phyloP scores from a whole-genome alignment of 1,139 yeast species.

The Debaryomyces fabryi region DNA sequence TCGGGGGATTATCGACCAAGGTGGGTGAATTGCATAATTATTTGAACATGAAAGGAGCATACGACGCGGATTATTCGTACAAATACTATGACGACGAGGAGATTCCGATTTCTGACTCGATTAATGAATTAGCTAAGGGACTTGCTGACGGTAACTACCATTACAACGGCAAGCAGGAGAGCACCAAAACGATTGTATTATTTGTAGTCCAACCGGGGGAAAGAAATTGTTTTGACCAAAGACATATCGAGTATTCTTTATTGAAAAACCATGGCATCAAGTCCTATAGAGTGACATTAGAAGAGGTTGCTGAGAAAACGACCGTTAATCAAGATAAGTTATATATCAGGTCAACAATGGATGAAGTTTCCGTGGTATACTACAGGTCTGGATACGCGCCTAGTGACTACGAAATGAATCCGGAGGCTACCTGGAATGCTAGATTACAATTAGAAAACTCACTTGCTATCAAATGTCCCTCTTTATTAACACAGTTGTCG shows the following conservation, averaged over 20 bases:
- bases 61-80: conserved; percentile 40
- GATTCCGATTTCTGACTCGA: conserved; percentile 70
- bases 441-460: conserved; percentile 73
- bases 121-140: conserved; percentile 64
- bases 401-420: conserved; percentile 59
- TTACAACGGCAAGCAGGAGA: conserved; percentile 39
- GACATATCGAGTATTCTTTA: conserved; percentile 75
- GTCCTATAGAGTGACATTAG: conserved; percentile 68
- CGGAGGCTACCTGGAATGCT: conserved; percentile 69
- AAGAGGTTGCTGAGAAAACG: conserved; percentile 53
- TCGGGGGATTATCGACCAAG: conserved; percentile 85
- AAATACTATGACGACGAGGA: conserved; percentile 49
- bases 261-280: conserved; percentile 57
- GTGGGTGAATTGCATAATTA: conserved; percentile 77
- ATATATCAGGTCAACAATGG: conserved; percentile 53
- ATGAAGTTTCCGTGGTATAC: conserved; percentile 85
- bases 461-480: conserved; percentile 87
- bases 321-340: conserved; percentile 47
- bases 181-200: conserved; percentile 56
- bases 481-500: conserved; percentile 81
- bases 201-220: conserved; percentile 85
- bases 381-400: conserved; percentile 91
- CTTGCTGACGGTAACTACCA: conserved; percentile 65
- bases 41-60: conserved; percentile 59
- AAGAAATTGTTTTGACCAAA: conserved; percentile 88